Base-by-base conservation (phyloP, 345 rosid genomes). In the Aegle marmelos region DNA sequence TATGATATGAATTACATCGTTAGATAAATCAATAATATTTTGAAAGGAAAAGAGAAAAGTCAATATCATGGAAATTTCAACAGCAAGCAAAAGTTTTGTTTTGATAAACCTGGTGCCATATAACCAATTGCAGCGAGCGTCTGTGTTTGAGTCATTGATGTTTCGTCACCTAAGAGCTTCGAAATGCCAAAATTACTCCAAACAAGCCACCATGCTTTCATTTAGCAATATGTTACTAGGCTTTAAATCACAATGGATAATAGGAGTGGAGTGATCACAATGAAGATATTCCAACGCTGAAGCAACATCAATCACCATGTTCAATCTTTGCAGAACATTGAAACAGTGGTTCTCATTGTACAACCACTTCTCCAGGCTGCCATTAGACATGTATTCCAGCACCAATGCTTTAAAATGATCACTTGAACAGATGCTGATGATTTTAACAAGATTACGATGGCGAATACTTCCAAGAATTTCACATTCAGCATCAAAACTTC, bases 401-500 rank as follows among this genome's bases (percentile, higher is more conserved):
- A 74, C 58, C 21, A 73, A 17, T 2, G 76, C 76, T 19, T 73
- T 74, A 1, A 74, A 74, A 30, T 74, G 17, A 1, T 1, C 11
- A 31, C 27, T 74, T 17, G 58, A 74, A 27, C 59, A 62, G 27
- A 17, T 27, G 16, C 39, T 60, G 22, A 73, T 39, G 37, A 73
- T 17, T 61, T 60, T 73, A 0, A 74, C 68, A 9, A 74, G 77
- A 22, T 74, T 74, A 5, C 69, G 68, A 28, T 74, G 76, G 41
- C 68, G 54, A 24, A 73, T 60, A 16, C 19, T 37, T 25, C 68
- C 41, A 36, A 73, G 10, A 45, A 62, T 21, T 62, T 62, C 22
- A 21, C 77, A 74, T 74, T 74, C 77, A 27, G 7, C 59, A 62
- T 74, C 77, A 30, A 74, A 74, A 45, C 77, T 74, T 34, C 1